These are phyloP conservation scores for Phylloporus arenicola DNA, from an alignment of 768 basidiomycete species.

Conservation along the genomic window DNA sequence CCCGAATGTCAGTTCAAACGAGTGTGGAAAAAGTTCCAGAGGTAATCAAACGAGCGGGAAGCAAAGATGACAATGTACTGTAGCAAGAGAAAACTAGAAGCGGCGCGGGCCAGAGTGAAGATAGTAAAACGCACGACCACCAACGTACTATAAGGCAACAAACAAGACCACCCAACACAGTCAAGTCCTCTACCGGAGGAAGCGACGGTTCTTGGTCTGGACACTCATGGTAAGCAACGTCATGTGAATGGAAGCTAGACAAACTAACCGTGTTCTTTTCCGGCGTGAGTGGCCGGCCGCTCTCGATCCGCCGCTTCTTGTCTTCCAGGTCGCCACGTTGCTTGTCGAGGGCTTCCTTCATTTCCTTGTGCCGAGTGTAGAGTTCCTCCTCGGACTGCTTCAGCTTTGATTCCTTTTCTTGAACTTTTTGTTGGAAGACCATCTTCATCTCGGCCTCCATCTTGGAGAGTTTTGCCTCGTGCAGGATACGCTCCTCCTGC, in stretches of 20 bases:
- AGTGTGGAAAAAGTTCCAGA: slow-evolving; percentile 52
- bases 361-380: slow-evolving; percentile 97
- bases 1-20: slow-evolving; percentile 52
- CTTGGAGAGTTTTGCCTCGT: slow-evolving; percentile 97
- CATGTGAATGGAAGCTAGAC: slow-evolving; percentile 1
- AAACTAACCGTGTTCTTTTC: slow-evolving; percentile 80
- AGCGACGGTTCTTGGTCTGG: slow-evolving; percentile 34
- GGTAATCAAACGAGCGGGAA: slow-evolving; percentile 27
- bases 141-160: slow-evolving; percentile 26
- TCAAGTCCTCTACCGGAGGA: slow-evolving; percentile 28
- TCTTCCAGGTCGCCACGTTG: slow-evolving; percentile 94
- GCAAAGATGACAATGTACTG: slow-evolving; percentile 37
- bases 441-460: slow-evolving; percentile 99
- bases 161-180: slow-evolving; percentile 13
- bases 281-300: slow-evolving; percentile 89
- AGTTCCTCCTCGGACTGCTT: slow-evolving; percentile 99
- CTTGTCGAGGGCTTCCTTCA: slow-evolving; percentile 99
- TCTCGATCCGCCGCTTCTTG: slow-evolving; percentile 95
- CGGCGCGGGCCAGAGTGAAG: slow-evolving; percentile 28
- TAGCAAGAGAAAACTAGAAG: slow-evolving; percentile 38
- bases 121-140: slow-evolving; percentile 23
- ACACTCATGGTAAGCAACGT: slow-evolving; percentile 9
- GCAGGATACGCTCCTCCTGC: slow-evolving; percentile 92
- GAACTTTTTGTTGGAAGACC: slow-evolving; percentile 99
- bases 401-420: slow-evolving; percentile 97